These are phyloP conservation scores for Microthyrium microscopicum DNA, from an alignment of 2,329 filamentous ascomycete genomes.

Conservation along the genomic window DNA sequence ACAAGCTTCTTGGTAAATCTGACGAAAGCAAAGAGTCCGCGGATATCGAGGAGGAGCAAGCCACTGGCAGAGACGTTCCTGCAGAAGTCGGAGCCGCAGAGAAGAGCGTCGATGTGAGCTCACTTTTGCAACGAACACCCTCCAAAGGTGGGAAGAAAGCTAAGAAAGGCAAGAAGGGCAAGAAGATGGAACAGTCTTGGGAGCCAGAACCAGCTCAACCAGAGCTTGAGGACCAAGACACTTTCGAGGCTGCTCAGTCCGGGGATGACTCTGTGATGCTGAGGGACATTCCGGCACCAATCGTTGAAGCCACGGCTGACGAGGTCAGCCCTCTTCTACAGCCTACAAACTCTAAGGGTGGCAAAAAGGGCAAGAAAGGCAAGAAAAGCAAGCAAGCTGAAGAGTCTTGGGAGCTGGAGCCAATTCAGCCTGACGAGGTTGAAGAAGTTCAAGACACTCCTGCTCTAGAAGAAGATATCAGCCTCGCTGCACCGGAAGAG, in stretches of 20 bases:
- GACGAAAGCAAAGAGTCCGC: not conserved
- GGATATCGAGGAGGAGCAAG: not conserved
- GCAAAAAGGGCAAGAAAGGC: slow-evolving; percentile 5
- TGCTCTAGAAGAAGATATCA: too few species aligned
- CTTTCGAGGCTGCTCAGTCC: too few species aligned
- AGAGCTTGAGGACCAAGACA: too few species aligned
- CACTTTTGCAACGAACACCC: too few species aligned
- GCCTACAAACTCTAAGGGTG: not conserved
- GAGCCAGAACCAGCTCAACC: slow-evolving; percentile 12
- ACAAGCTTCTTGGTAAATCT: slow-evolving; percentile 6
- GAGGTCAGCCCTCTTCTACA: too few species aligned
- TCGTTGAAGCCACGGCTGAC: too few species aligned
- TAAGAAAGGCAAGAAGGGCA: slow-evolving; percentile 16
- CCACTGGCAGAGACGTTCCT: slow-evolving; percentile 4
- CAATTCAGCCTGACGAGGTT: too few species aligned
- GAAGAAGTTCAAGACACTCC: too few species aligned
- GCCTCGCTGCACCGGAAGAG: too few species aligned
- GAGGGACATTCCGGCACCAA: too few species aligned
- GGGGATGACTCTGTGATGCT: too few species aligned
- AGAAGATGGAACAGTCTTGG: not conserved
- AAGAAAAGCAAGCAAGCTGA: not conserved
- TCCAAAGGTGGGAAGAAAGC: slow-evolving; percentile 8
- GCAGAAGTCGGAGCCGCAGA: slow-evolving; percentile 1
- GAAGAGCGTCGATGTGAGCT: too few species aligned
- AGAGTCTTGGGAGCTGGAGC: not conserved